A percentile compares a stretch with the other conserved stretches of the same genome.
Evolutionary conservation across 495 filamentous ascomycete genomes (phyloP).

Genomic region (Talaromyces proteolyticus): DNA sequence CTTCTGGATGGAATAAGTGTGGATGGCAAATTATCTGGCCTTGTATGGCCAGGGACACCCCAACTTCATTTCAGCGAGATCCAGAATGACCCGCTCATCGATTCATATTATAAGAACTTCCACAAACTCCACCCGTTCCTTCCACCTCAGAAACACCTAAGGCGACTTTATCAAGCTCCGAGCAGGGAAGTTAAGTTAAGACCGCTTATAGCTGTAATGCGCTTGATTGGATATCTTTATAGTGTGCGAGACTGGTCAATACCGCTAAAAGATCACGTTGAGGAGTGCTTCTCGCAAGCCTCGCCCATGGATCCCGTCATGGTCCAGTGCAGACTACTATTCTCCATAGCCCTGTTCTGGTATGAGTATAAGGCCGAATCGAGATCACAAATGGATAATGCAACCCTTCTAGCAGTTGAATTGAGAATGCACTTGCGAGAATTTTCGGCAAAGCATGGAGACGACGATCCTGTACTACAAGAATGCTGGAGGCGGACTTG

Average conservation of each 20-base stretch:
- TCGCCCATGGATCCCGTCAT: slow-evolving; percentile 37
- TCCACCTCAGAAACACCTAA: slow-evolving; percentile 14
- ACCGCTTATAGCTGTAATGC: slow-evolving; percentile 17
- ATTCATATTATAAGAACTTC: slow-evolving; percentile 25
- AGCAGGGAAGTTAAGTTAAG: slow-evolving; percentile 10
- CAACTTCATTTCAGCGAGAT: slow-evolving; percentile 4
- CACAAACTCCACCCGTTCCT: slow-evolving; percentile 21
- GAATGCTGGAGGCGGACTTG: slow-evolving; percentile 32
- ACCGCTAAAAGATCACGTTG: slow-evolving; percentile 13
- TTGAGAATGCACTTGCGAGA: slow-evolving; percentile 15
- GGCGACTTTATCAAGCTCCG: slow-evolving; percentile 13
- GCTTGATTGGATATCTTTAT: slow-evolving; percentile 21
- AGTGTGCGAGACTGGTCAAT: slow-evolving; percentile 14
- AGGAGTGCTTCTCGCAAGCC: slow-evolving; percentile 47
- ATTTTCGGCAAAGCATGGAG: slow-evolving; percentile 14
- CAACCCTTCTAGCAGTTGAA: slow-evolving; percentile 31
- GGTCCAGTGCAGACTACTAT: slow-evolving; percentile 24
- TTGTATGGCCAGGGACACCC: background rate
- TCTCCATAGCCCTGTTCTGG: slow-evolving; percentile 28
- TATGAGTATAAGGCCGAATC: slow-evolving; percentile 18
- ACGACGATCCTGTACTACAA: slow-evolving; percentile 13
- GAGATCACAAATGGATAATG: slow-evolving; percentile 14
- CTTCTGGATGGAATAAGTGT: background rate
- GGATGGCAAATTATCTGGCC: background rate
- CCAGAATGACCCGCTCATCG: slow-evolving; percentile 15